phyloP scores from a whole-genome alignment of 1,284 basidiomycete genomes.

The Meira miltonrushii region DNA sequence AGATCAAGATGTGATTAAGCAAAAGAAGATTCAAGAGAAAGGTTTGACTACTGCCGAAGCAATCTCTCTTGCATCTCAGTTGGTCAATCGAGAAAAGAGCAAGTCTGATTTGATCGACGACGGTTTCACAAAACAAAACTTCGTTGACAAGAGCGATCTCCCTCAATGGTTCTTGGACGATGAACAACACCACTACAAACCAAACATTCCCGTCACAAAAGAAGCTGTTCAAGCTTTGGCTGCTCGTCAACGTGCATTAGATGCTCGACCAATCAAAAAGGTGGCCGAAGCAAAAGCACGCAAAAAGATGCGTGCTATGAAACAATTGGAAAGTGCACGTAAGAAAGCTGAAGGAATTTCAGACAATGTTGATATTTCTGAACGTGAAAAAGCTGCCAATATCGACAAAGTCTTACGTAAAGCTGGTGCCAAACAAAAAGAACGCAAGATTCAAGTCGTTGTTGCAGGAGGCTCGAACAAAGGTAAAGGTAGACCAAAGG shows the following conservation, averaged over 20 bases:
- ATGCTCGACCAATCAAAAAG: slow-evolving; percentile 98
- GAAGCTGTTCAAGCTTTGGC: slow-evolving; percentile 83
- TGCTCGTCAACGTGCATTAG: slow-evolving; percentile 84
- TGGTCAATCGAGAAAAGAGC: slow-evolving; percentile 87
- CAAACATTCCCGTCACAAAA: slow-evolving; percentile 93
- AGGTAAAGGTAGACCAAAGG: slow-evolving; percentile 86
- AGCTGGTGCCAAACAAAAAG: slow-evolving; percentile 61
- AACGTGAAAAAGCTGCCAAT: slow-evolving; percentile 87
- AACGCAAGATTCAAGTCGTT: slow-evolving; percentile 80
- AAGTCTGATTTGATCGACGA: slow-evolving; percentile 85
- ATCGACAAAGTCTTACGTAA: slow-evolving; percentile 81
- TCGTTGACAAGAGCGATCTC: slow-evolving; percentile 76
- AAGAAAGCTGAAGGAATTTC: slow-evolving; percentile 92
- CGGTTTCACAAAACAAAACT: slow-evolving; percentile 82
- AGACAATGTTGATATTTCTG: slow-evolving; percentile 69
- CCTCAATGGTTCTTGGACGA: slow-evolving; percentile 98
- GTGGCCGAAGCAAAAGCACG: slow-evolving; percentile 96
- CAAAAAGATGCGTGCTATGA: slow-evolving; percentile 85
- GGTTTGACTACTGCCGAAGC: slow-evolving; percentile 87
- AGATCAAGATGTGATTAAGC: slow-evolving; percentile 70
- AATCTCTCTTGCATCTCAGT: slow-evolving; percentile 80
- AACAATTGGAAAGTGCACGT: slow-evolving; percentile 82
- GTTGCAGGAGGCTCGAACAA: slow-evolving; percentile 86
- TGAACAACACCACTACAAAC: slow-evolving; percentile 84
- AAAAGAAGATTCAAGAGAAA: slow-evolving; percentile 68